A percentile compares a stretch with the other conserved stretches of the same genome.
Evolutionary conservation across 1,284 basidiomycete genomes (phyloP).

Genomic region (Tilletiopsis washingtonensis): DNA sequence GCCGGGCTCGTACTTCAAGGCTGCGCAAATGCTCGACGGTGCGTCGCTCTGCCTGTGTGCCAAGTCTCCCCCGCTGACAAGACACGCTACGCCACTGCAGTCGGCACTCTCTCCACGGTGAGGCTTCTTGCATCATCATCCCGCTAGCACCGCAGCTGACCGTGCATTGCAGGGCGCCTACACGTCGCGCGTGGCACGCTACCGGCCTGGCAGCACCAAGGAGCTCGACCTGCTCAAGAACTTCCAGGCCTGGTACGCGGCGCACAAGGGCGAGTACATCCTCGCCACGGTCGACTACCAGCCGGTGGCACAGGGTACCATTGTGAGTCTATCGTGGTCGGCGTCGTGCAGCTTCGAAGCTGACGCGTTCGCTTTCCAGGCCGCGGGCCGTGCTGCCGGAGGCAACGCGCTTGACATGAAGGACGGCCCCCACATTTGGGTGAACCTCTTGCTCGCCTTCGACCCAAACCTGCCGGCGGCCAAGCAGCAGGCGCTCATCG

Average conservation of each 20-base stretch:
- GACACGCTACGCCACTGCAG: no score
- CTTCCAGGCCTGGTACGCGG: not conserved
- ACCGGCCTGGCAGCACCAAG: not conserved
- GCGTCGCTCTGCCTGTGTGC: no score
- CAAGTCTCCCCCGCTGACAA: no score
- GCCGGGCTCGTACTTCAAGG: not conserved
- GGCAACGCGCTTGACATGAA: slow-evolving; percentile 14
- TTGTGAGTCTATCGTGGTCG: no score
- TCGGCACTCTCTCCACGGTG: not conserved
- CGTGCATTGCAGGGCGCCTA: not conserved
- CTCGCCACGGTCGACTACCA: slow-evolving; percentile 7
- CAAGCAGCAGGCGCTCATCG: not conserved
- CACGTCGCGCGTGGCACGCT: not conserved
- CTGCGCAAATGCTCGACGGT: not conserved
- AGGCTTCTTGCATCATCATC: not conserved
- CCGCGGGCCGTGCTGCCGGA: not conserved
- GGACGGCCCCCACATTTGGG: slow-evolving; percentile 10
- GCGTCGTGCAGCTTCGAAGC: not conserved
- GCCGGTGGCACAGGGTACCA: slow-evolving; percentile 5
- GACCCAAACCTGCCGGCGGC: not conserved
- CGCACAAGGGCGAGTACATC: slow-evolving; percentile 1
- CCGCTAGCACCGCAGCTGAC: no score
- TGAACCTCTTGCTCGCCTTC: slow-evolving; percentile 6
- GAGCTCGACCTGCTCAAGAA: not conserved
- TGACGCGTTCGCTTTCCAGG: not conserved